These are phyloP conservation scores for Microcyclosporella mali DNA, from an alignment of 2,329 filamentous ascomycete species.

Conservation along the genomic window DNA sequence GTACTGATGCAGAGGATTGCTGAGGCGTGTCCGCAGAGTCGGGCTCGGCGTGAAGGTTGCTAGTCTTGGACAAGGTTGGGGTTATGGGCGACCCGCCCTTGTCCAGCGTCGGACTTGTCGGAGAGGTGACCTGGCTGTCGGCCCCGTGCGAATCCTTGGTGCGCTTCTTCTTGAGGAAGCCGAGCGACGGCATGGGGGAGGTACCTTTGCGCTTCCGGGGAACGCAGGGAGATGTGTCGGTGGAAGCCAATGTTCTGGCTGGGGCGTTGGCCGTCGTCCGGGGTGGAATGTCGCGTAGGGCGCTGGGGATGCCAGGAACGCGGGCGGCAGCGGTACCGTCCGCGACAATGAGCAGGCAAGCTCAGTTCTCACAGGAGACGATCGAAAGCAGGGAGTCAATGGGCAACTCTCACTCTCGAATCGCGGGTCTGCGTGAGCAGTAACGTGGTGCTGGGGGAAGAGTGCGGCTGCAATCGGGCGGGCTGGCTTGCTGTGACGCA, in stretches of 20 bases:
- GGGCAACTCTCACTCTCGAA: too few species aligned
- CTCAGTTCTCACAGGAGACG: too few species aligned
- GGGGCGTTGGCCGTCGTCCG: slow-evolving; percentile 2
- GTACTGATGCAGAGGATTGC: slow-evolving; percentile 32
- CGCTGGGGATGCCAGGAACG: too few species aligned
- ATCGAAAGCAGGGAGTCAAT: too few species aligned
- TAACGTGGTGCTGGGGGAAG: too few species aligned
- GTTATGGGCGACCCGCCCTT: slow-evolving; percentile 33
- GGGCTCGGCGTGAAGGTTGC: slow-evolving; percentile 24
- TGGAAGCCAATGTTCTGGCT: slow-evolving; percentile 17
- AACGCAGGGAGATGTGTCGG: slow-evolving; percentile 15
- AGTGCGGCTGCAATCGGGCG: too few species aligned
- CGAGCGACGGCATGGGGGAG: slow-evolving; percentile 77
- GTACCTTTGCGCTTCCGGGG: slow-evolving; percentile 20
- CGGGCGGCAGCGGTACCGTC: too few species aligned
- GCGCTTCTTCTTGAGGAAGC: slow-evolving; percentile 97
- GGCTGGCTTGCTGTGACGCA: too few species aligned
- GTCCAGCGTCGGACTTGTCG: slow-evolving; percentile 55
- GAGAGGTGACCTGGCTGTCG: slow-evolving; percentile 54
- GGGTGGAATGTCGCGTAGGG: slow-evolving; percentile 9
- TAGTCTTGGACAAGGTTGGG: slow-evolving; percentile 43
- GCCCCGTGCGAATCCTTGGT: slow-evolving; percentile 67
- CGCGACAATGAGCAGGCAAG: too few species aligned
- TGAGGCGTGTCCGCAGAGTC: slow-evolving; percentile 26
- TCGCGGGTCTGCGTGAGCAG: too few species aligned